Evolutionary conservation across 2,329 filamentous ascomycete species (phyloP).

Genomic region (Claviceps spartinae): DNA sequence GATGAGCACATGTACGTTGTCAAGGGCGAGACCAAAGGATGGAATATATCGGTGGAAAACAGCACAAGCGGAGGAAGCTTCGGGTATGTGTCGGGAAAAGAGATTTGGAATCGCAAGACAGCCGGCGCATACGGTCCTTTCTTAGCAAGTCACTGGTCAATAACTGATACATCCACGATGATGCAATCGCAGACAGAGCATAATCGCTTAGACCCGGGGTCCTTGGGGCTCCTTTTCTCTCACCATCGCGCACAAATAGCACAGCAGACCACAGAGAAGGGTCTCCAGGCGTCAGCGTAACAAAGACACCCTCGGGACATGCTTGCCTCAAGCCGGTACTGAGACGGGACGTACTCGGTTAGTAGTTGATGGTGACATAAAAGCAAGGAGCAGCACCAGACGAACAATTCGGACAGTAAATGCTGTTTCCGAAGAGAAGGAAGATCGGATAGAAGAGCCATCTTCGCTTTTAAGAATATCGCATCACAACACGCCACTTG

Average conservation of each 20-base stretch:
- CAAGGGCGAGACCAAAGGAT: conserved; percentile 80
- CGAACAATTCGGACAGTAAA: conserved; percentile 71
- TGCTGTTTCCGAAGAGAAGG: conserved; percentile 58
- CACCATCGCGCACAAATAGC: conserved; percentile 79
- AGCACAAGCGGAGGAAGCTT: conserved; percentile 68
- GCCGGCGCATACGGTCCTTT: conserved; percentile 79
- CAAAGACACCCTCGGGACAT: conserved; percentile 75
- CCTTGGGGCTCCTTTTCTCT: background rate
- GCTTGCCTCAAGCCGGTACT: conserved; percentile 71
- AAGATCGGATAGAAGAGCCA: conserved; percentile 26
- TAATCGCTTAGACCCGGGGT: background rate
- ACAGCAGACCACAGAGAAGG: conserved; percentile 80
- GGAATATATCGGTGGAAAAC: conserved; percentile 87
- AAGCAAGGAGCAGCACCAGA: conserved; percentile 7
- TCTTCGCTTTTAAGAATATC: background rate
- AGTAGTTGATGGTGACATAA: background rate
- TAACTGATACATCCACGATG: background rate
- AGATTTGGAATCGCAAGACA: conserved; percentile 79
- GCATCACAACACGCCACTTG: background rate
- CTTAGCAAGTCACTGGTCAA: background rate
- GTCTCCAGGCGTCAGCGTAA: conserved; percentile 71
- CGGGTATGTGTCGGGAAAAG: conserved; percentile 73
- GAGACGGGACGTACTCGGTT: background rate
- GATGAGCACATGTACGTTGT: conserved; percentile 93
- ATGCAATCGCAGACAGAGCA: background rate